Conservation (phyloP, 2,329 filamentous ascomycete species). For the Aspergillus quadrilineatus region DNA sequence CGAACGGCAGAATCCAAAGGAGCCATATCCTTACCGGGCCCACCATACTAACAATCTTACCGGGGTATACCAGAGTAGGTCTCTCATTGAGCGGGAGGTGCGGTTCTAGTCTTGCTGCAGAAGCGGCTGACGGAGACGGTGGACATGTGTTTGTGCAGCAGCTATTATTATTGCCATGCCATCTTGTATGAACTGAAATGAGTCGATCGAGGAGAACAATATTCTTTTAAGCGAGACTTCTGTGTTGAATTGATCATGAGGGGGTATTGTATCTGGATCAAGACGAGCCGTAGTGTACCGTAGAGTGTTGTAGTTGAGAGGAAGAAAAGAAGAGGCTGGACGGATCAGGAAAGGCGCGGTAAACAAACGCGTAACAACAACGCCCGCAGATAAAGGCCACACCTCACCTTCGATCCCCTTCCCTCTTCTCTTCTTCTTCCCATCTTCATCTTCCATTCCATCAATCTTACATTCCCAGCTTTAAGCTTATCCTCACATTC, state of each 20-base stretch:
- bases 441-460: constrained; percentile 15
- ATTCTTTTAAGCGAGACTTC: background rate
- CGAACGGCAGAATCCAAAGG: no score
- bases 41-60: no score
- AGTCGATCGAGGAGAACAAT: background rate
- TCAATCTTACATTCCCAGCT: background rate
- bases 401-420: constrained; percentile 13
- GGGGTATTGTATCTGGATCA: background rate
- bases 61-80: no score
- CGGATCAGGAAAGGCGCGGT: constrained; percentile 22
- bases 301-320: background rate
- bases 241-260: background rate
- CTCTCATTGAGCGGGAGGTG: background rate
- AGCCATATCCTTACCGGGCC: no score
- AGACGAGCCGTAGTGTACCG: background rate
- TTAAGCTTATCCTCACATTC: constrained; percentile 23
- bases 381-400: constrained; percentile 10
- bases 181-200: background rate
- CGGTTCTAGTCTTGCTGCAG: constrained; percentile 3
- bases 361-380: constrained; percentile 26
- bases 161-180: background rate
- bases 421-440: constrained; percentile 12
- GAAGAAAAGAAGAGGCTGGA: constrained; percentile 8
- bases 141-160: background rate
- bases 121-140: constrained; percentile 1